Base-by-base conservation (phyloP, 1,284 basidiomycete genomes). In the Ustilago bromivora region DNA sequence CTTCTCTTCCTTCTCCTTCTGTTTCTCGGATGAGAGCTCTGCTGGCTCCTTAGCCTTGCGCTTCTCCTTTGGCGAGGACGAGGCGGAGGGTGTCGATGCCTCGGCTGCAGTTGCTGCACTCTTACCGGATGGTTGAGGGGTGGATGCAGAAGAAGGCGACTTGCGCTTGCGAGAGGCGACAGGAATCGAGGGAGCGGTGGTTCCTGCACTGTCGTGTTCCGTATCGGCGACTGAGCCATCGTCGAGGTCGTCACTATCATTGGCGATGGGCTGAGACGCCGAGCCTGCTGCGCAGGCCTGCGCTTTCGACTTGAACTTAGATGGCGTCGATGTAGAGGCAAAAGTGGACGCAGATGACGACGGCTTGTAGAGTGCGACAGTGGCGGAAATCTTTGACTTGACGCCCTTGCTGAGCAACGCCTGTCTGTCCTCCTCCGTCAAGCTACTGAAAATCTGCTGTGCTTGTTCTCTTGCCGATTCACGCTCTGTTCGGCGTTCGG, bases 401-500 rank as follows among this genome's bases (percentile, higher is more conserved):
- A 61, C 31, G 23, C 66, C 63, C 56, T 76, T 83, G 43, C 55
- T 62, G 8, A 80, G 67, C 38, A 83, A 66, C 1, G 76, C 66
- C 31, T 79, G 68, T 10, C 76, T 63, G 46, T 74, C 73, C 7
- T 76, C 63, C 4, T 65, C 57, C 3, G 70, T 66, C 40, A 84
- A 63, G 10, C 60, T 69, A 28, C 55, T 51, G 32, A 82, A 75
- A 15, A 79, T 41, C 35, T 65, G 61, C 34, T 57, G 46, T 17
- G 78, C 79, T 41, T 82, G 71, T 2, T 28, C 34, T 11, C 65
- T 65, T 4, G 92, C 94, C 87, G 91, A 90, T 19, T 89, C 77
- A 64, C 94, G 89, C 78, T 95, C 93, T 32, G 88, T 87, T 13
- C 89, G 86, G 76, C 94, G 89, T n/a, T 86, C 86, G 38, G 91